Evolutionary conservation across 176 grass and related monocot species (phyloP), one percentile per base, ranked within the genome.

Genomic region (Musa itinerans): DNA sequence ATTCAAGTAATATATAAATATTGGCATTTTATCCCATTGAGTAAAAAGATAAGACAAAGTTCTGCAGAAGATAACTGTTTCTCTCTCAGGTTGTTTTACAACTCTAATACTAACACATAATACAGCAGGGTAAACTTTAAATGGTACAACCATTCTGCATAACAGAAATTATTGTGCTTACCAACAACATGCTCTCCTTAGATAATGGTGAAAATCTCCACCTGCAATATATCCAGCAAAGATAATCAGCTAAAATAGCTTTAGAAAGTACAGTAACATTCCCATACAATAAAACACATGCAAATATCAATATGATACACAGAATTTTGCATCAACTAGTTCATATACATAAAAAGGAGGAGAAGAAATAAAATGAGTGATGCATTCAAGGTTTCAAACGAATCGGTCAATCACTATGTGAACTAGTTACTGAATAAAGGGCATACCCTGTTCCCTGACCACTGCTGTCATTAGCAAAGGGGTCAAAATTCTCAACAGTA

Each of bases 171-270:
- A 13, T 23, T 5, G 16, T 6, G 51, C 68, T 70, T 85, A 98
- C 95, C 90, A 77, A 83, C 20, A 98, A 9, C 86, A 98, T 83
- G 43, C 83, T 91, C 24, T 98, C 88, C 16, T 90, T 90, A 50
- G 88, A 89, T 77, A 98, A 58, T n/a, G 95, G 95, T 61, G 90
- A 90, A 51, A 98, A 98, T 6, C 86, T 79, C 95, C 95, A 98
- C 84, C 90, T 98, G 80, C 27, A 77, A 53, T 15, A 15, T 52
- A 63, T 24, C 43, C 59, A 54, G 17, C 52, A 10, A 57, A 11
- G 19, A 6, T 73, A 73, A 55, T 22, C 8, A 73, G 34, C 34
- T 43, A 43, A 43, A 43, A 43, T 43, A 43, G 34, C 34, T 43
- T 43, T 43, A 43, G 34, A 43, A 43, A 43, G 34, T 43, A 43